Conservation (phyloP, 768 basidiomycete species). For the Suillus discolor region DNA sequence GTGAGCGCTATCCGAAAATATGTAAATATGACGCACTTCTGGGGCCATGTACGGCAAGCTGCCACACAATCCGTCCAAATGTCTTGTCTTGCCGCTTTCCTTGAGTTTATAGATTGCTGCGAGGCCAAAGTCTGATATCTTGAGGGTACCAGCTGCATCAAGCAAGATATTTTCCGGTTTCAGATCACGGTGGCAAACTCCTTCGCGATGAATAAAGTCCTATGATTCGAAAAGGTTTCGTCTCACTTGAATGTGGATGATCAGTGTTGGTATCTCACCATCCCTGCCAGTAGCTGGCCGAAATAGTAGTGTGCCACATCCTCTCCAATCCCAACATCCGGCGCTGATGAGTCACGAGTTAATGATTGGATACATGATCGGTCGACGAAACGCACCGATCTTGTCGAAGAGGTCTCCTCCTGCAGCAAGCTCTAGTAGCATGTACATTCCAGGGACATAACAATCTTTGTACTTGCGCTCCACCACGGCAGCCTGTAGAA, state of each 20-base stretch:
- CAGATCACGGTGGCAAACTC: slow-evolving; percentile 94
- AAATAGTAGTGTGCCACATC: slow-evolving; percentile 93
- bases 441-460: slow-evolving; percentile 85
- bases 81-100: slow-evolving; percentile 72
- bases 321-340: slow-evolving; percentile 85
- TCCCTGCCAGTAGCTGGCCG: slow-evolving; percentile 78
- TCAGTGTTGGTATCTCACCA: slow-evolving; percentile 50
- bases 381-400: slow-evolving; percentile 66
- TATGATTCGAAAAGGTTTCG: slow-evolving; percentile 28
- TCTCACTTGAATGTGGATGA: slow-evolving; percentile 6
- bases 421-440: slow-evolving; percentile 88
- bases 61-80: slow-evolving; percentile 82
- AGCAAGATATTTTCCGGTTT: slow-evolving; percentile 97
- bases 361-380: background rate
- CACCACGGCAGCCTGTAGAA: slow-evolving; percentile 76
- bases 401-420: slow-evolving; percentile 99
- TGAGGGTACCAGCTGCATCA: slow-evolving; percentile 80
- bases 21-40: slow-evolving; percentile 57
- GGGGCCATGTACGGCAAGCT: slow-evolving; percentile 95
- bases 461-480: slow-evolving; percentile 57
- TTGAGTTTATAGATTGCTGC: slow-evolving; percentile 89
- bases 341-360: slow-evolving; percentile 51
- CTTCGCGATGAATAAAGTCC: slow-evolving; percentile 85
- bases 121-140: slow-evolving; percentile 95
- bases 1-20: background rate